phyloP scores from a whole-genome alignment of 2,329 filamentous ascomycete species.

The Arthroderma sp. region DNA sequence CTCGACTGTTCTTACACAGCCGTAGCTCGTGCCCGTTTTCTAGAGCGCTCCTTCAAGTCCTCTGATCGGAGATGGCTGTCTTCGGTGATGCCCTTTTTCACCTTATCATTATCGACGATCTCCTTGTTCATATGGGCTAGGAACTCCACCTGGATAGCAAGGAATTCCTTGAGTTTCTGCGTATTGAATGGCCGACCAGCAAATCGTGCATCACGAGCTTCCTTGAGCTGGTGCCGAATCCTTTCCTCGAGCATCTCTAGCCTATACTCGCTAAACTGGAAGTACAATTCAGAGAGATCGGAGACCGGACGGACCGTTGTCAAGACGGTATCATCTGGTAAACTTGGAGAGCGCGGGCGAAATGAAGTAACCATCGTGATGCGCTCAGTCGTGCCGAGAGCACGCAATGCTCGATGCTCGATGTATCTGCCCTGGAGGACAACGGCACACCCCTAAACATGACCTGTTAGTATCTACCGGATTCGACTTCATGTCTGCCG shows the following conservation, averaged over 20 bases:
- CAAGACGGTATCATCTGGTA: conserved; percentile 50
- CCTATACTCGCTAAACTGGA: conserved; percentile 51
- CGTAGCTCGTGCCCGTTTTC: conserved; percentile 18
- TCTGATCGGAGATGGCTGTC: conserved; percentile 28
- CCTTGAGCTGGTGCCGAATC: conserved; percentile 36
- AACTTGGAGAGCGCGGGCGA: conserved; percentile 43
- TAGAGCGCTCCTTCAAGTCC: conserved; percentile 23
- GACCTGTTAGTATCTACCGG: background rate
- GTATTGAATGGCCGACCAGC: conserved; percentile 25
- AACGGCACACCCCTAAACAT: conserved; percentile 46
- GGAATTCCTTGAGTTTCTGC: conserved; percentile 20
- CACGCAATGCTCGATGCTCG: conserved; percentile 50
- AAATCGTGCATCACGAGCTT: conserved; percentile 23
- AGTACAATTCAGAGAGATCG: conserved; percentile 46
- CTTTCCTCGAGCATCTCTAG: conserved; percentile 52
- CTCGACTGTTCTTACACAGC: background rate
- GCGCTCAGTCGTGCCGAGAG: conserved; percentile 47
- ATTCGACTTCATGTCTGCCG: background rate
- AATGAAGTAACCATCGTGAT: conserved; percentile 57
- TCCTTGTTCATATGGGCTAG: conserved; percentile 31
- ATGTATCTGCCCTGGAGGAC: conserved; percentile 58
- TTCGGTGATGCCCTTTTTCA: conserved; percentile 27
- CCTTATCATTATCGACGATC: conserved; percentile 31
- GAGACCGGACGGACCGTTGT: conserved; percentile 49
- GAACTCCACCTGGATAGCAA: conserved; percentile 19